A percentile compares a stretch with the other conserved stretches of the same genome.
phyloP scores from a whole-genome alignment of 1,139 yeast genomes.

The Pneumocystis wakefieldiae region DNA sequence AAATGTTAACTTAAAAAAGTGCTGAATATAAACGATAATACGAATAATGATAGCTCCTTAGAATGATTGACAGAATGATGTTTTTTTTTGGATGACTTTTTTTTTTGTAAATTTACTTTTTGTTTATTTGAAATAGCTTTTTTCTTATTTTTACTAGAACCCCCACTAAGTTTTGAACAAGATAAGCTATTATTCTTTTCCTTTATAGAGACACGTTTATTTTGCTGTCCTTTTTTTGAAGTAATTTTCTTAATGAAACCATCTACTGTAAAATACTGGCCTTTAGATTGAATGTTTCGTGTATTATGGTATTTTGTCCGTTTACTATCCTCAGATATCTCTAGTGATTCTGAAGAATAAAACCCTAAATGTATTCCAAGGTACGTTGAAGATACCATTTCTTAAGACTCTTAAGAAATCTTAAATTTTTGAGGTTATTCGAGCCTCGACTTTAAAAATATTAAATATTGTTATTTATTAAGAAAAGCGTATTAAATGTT shows the following conservation, averaged over 20 bases:
- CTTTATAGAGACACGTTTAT: not conserved
- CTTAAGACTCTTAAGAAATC: not conserved
- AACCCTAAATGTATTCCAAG: not conserved
- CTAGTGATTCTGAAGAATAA: not conserved
- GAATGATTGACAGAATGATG: not conserved
- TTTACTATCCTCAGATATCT: not conserved
- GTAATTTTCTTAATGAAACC: not conserved
- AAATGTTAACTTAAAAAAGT: not conserved
- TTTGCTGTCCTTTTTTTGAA: not conserved
- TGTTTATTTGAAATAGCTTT: not conserved
- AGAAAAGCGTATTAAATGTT: constrained; percentile 23
- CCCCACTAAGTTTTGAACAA: not conserved
- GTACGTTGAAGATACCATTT: not conserved
- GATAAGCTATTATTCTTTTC: not conserved
- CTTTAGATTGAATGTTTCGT: not conserved
- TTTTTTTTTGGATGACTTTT: not conserved
- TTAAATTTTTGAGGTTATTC: not conserved
- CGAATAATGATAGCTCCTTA: not conserved
- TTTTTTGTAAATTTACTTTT: not conserved
- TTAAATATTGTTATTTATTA: not conserved
- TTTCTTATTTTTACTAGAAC: not conserved
- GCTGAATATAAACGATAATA: not conserved
- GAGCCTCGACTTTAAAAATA: not conserved
- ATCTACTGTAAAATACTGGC: not conserved
- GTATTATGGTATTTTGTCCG: not conserved